Percentiles rank a stretch among this genome's conserved stretches.
Evolutionary conservation across 345 rosid genomes (phyloP).

Genomic region (Eucalyptus sp.): DNA sequence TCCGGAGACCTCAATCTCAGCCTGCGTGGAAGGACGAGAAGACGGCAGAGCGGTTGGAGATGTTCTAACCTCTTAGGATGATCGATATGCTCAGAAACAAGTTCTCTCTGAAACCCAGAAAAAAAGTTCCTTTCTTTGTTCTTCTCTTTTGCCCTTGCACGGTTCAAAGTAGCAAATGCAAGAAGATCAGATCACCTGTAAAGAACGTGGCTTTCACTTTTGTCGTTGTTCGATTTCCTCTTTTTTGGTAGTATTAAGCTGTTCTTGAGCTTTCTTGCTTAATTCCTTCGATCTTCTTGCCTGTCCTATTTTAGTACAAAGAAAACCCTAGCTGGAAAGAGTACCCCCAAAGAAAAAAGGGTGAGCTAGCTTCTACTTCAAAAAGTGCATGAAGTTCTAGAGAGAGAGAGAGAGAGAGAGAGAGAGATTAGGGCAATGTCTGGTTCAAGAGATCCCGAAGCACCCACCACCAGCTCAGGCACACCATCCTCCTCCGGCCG

Average conservation of each 20-base stretch:
- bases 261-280: not conserved
- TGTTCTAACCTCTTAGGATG: not conserved
- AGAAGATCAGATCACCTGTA: not conserved
- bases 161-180: not conserved
- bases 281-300: not conserved
- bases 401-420: conserved; percentile 11
- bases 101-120: not conserved
- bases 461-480: conserved; percentile 18
- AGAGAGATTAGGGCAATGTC: not conserved
- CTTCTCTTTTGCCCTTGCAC: not conserved
- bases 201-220: not conserved
- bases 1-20: not conserved
- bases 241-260: not conserved
- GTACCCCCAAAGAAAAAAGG: not conserved
- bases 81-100: not conserved
- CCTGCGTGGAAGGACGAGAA: not conserved
- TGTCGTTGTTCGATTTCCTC: not conserved
- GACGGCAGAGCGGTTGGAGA: not conserved
- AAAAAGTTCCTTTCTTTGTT: not conserved
- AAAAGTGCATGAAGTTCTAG: not conserved
- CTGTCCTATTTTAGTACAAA: not conserved
- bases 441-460: conserved; percentile 13
- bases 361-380: not conserved
- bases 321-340: not conserved
- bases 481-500: conserved; percentile 22